A percentile compares a stretch with the other conserved stretches of the same genome.
phyloP scores from a whole-genome alignment of 2,329 filamentous ascomycete species.

The Cadophora sp. region DNA sequence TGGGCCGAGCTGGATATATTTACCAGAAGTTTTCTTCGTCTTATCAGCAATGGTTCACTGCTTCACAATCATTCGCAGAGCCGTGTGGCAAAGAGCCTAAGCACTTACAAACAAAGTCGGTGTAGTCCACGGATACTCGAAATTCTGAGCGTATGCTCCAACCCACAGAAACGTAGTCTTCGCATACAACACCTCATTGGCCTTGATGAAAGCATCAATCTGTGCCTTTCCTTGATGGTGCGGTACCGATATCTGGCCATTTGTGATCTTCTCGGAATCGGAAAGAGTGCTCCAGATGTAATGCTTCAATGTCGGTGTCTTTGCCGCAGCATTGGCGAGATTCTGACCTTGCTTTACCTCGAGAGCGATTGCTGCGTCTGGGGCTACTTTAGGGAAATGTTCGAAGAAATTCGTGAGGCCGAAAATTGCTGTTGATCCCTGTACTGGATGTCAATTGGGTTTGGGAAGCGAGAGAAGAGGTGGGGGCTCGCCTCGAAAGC shows the following conservation, averaged over 20 bases:
- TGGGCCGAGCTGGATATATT: neutral
- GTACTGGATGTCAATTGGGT: neutral
- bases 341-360: conserved; percentile 52
- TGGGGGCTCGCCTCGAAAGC: neutral
- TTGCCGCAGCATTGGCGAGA: conserved; percentile 50
- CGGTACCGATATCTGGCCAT: neutral
- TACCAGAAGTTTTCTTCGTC: neutral
- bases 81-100: too few relatives aligned
- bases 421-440: neutral
- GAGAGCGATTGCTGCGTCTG: conserved; percentile 46
- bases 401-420: neutral
- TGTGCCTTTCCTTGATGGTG: neutral
- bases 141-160: neutral
- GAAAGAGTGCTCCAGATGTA: conserved; percentile 52
- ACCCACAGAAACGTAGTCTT: neutral
- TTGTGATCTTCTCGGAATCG: conserved; percentile 38
- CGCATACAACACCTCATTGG: neutral
- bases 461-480: neutral
- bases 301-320: conserved; percentile 49
- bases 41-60: neutral
- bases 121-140: neutral
- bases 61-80: too few relatives aligned
- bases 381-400: neutral
- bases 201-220: neutral
- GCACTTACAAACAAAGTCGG: neutral